Base-by-base conservation (phyloP, 78 protist species). In the Dictyostelium citrinum region DNA sequence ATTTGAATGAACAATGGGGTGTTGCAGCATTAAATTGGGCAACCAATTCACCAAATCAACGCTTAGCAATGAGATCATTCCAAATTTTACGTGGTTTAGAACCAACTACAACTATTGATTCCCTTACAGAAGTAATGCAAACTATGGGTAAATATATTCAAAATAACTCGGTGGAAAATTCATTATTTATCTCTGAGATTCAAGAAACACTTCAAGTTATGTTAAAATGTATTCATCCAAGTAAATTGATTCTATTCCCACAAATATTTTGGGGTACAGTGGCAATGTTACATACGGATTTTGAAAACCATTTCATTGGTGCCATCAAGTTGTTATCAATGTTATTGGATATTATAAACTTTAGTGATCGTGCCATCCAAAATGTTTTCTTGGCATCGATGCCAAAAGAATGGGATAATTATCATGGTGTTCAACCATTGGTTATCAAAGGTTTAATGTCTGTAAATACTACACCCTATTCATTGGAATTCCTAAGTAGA, bases 321-420 rank as follows among this genome's bases (percentile, higher is more conserved):
- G 84, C 92, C 14, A 60, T 91, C 70, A 84, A 76, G 61, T 29
- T 91, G 75, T 41, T 91, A 8, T 83, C 90, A 10, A 3, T 51
- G 31, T 72, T 91, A 5, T 39, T 91, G 20, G 85, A 81, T 7
- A 68, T 51, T 12, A 74, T 91, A 51, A 84, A 91, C 43, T 82
- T 91, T 79, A 45, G 60, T 9, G 95, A 91, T 14, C 35, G 90
- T 27, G 86, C 90, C 5, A 85, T 91, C 41, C 90, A 91, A 49
- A 91, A 91, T 41, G 91, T 91, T 20, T 91, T 91, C 67, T 20
- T 83, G 5, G 95, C 95, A 24, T 43, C 75, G 22, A 83, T 91
- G 33, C 95, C 95, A 49, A 91, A 82, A 60, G 90, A 84, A 14
- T 78, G 90, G 86, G 95, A 91, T 10, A 51, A 67, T 75, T 91